Percentiles rank a stretch among this genome's conserved stretches.
Conservation (phyloP, 2,329 filamentous ascomycete species). For the Ramularia endophylla region DNA sequence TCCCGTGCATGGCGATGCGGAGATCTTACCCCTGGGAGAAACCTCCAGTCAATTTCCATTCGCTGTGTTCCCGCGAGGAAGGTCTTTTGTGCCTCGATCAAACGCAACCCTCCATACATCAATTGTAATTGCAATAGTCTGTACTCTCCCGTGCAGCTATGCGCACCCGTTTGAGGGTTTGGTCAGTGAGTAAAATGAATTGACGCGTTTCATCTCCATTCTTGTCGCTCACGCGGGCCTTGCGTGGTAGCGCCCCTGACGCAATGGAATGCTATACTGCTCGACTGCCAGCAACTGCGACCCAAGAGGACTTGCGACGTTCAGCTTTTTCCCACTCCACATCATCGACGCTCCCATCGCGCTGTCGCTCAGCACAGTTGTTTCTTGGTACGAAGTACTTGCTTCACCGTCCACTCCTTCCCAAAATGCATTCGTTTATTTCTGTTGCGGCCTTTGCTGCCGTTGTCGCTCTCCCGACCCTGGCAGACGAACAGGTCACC, state of each 20-base stretch:
- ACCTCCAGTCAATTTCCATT: too few species aligned
- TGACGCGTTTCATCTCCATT: slow-evolving; percentile 2
- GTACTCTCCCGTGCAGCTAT: too few species aligned
- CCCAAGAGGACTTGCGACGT: slow-evolving; percentile 32
- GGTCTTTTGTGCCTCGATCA: too few species aligned
- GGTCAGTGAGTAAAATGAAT: not conserved
- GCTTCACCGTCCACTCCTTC: slow-evolving; percentile 7
- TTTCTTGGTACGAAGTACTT: slow-evolving; percentile 1
- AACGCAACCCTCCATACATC: too few species aligned
- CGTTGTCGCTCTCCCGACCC: not conserved
- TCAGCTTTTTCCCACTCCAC: slow-evolving; percentile 41
- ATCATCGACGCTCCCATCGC: slow-evolving; percentile 10
- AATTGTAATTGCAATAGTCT: too few species aligned
- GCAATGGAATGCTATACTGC: slow-evolving; percentile 1
- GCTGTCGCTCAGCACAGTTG: slow-evolving; percentile 4
- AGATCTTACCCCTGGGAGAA: too few species aligned
- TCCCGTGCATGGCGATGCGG: too few species aligned
- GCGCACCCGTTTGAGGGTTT: too few species aligned
- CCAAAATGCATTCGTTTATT: slow-evolving; percentile 7
- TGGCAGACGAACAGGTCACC: slow-evolving; percentile 1
- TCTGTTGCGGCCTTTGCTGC: slow-evolving; percentile 2
- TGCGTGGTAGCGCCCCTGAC: not conserved
- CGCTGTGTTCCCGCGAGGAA: too few species aligned
- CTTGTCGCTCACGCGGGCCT: not conserved
- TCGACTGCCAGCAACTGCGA: not conserved